Percentiles rank a stretch among this genome's conserved stretches.
Evolutionary conservation across 2,329 filamentous ascomycete species (phyloP).

Genomic region (Nothophoma quercina): DNA sequence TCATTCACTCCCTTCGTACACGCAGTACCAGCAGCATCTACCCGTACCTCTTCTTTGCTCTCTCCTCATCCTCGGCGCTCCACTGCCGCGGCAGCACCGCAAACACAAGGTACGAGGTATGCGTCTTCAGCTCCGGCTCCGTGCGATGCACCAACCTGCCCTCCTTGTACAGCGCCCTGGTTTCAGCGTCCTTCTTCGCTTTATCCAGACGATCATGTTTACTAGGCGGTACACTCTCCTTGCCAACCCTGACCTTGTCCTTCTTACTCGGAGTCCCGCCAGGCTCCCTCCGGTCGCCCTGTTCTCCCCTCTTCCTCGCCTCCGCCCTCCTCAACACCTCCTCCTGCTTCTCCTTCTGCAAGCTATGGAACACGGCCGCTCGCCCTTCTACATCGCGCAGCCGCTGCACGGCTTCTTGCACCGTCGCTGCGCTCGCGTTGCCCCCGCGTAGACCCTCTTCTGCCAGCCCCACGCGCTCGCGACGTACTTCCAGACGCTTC

Average conservation of each 20-base stretch:
- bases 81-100: constrained; percentile 87
- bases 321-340: constrained; percentile 54
- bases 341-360: constrained; percentile 50
- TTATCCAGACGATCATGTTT: constrained; percentile 43
- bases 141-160: constrained; percentile 81
- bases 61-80: constrained; percentile 80
- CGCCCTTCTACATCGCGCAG: constrained; percentile 77
- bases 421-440: constrained; percentile 74
- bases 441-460: constrained; percentile 71
- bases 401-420: constrained; percentile 78
- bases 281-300: constrained; percentile 27
- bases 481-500: constrained; percentile 78
- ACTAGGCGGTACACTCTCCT: constrained; percentile 34
- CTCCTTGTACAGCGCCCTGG: constrained; percentile 66
- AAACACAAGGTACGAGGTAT: constrained; percentile 97
- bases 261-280: constrained; percentile 22
- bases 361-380: constrained; percentile 68
- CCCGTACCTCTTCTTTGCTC: constrained; percentile 57
- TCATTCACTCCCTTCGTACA: not conserved
- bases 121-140: constrained; percentile 90
- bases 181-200: constrained; percentile 41
- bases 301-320: constrained; percentile 32
- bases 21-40: not conserved
- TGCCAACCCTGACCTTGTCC: constrained; percentile 31
- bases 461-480: constrained; percentile 79